Evolutionary conservation across 768 basidiomycete species (phyloP).

Genomic region (Pisolithus sp.): DNA sequence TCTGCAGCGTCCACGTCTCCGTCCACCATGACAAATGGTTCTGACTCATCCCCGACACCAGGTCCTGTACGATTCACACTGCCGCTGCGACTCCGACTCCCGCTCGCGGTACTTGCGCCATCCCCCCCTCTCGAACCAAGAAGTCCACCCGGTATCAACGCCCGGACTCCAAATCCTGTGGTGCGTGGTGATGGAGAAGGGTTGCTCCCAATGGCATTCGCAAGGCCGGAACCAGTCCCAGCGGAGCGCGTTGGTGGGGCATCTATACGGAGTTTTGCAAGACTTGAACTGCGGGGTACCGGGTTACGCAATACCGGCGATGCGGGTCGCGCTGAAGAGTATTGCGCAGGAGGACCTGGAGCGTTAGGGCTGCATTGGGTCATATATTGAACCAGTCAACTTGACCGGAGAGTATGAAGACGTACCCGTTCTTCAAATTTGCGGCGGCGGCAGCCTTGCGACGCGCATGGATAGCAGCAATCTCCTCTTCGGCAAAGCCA

Average conservation of each 20-base stretch:
- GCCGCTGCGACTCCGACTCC: conserved; percentile 5
- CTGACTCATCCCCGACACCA: conserved; percentile 9
- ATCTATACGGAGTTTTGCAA: conserved; percentile 7
- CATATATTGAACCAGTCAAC: neutral
- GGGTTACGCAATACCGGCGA: conserved; percentile 15
- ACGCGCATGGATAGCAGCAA: conserved; percentile 48
- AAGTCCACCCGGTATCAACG: conserved; percentile 11
- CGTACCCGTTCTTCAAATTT: neutral
- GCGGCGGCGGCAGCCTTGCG: conserved; percentile 18
- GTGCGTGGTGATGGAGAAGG: conserved; percentile 11
- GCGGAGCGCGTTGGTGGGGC: conserved; percentile 12
- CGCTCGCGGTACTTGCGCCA: conserved; percentile 11
- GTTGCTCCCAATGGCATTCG: neutral
- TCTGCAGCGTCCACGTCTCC: conserved; percentile 8
- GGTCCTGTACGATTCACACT: neutral
- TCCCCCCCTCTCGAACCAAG: conserved; percentile 10
- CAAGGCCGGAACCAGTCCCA: neutral
- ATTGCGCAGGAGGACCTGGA: conserved; percentile 3
- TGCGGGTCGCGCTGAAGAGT: conserved; percentile 5
- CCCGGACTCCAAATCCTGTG: conserved; percentile 18
- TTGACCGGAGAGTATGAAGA: neutral
- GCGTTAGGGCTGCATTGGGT: conserved; percentile 4
- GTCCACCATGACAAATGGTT: conserved; percentile 23
- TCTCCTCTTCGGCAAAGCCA: conserved; percentile 67
- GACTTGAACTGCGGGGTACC: conserved; percentile 20